These are phyloP conservation scores for Tieghemiomyces parasiticus DNA, from an alignment of 192 early-diverging fungal genomes.

Conservation along the genomic window DNA sequence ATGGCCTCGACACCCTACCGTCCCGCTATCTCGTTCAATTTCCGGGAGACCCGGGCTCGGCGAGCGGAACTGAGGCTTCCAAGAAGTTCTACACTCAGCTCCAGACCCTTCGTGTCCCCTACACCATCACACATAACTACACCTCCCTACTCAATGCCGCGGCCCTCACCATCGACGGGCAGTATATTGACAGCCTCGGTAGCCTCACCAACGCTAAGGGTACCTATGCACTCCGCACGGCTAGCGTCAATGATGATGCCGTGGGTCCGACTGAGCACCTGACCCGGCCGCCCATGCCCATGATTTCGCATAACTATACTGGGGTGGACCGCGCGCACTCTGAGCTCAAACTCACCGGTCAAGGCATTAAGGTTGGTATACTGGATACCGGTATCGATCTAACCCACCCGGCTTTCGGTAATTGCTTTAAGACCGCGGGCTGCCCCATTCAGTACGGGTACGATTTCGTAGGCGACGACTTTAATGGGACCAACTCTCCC, in stretches of 20 bases:
- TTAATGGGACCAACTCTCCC: neutral
- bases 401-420: conserved; percentile 40
- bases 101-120: neutral
- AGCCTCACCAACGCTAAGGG: neutral
- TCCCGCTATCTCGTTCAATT: neutral
- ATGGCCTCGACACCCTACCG: neutral
- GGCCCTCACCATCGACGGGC: neutral
- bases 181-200: neutral
- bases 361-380: conserved; percentile 36
- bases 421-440: conserved; percentile 34
- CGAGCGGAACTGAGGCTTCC: neutral
- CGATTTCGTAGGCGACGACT: conserved; percentile 13
- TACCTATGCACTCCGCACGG: neutral
- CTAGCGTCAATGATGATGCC: neutral
- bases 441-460: conserved; percentile 36
- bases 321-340: neutral
- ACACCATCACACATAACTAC: neutral
- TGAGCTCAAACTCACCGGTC: conserved; percentile 13
- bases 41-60: neutral
- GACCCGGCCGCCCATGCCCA: neutral
- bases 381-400: conserved; percentile 46
- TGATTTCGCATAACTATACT: neutral
- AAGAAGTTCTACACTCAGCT: neutral
- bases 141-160: neutral
- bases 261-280: neutral